phyloP scores from a whole-genome alignment of 2,329 filamentous ascomycete species.

The Apiospora aurea region DNA sequence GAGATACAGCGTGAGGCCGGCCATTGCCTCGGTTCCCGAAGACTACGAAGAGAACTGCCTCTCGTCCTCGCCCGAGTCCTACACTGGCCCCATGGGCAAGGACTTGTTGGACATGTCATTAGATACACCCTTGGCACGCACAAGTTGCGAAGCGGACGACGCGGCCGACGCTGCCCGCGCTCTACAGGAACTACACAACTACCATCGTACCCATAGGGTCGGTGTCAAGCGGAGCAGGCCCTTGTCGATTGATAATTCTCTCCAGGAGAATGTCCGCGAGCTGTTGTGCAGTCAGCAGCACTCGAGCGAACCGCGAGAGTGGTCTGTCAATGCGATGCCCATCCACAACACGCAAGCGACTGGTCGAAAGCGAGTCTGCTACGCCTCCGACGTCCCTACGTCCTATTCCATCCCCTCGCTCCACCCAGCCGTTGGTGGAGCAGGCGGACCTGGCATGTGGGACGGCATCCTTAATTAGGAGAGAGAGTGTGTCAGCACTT shows the following conservation, averaged over 20 bases:
- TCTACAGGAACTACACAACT: conserved; percentile 67
- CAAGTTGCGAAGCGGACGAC: conserved; percentile 57
- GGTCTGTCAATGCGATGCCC: conserved; percentile 47
- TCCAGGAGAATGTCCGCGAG: conserved; percentile 73
- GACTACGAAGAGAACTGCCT: conserved; percentile 59
- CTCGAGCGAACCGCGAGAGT: conserved; percentile 45
- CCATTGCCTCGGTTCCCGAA: conserved; percentile 65
- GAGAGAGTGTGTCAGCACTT: conserved; percentile 11
- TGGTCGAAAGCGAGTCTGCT: conserved; percentile 71
- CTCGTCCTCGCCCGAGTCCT: conserved; percentile 64
- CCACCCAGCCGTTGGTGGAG: conserved; percentile 57
- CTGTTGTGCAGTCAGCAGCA: conserved; percentile 54
- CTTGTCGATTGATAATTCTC: conserved; percentile 62
- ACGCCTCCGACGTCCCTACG: conserved; percentile 62
- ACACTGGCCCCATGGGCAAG: conserved; percentile 60
- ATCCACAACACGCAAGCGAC: conserved; percentile 52
- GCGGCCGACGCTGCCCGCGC: conserved; percentile 62
- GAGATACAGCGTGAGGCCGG: conserved; percentile 59
- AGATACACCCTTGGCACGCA: conserved; percentile 54
- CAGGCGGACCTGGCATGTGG: conserved; percentile 71
- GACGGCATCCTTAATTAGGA: conserved; percentile 65
- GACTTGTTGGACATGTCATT: conserved; percentile 57
- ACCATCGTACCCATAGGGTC: conserved; percentile 45
- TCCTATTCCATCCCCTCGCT: conserved; percentile 55
- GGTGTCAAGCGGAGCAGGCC: conserved; percentile 67